phyloP scores from a whole-genome alignment of 1,284 basidiomycete genomes.

The Leccinum angustisporum region DNA sequence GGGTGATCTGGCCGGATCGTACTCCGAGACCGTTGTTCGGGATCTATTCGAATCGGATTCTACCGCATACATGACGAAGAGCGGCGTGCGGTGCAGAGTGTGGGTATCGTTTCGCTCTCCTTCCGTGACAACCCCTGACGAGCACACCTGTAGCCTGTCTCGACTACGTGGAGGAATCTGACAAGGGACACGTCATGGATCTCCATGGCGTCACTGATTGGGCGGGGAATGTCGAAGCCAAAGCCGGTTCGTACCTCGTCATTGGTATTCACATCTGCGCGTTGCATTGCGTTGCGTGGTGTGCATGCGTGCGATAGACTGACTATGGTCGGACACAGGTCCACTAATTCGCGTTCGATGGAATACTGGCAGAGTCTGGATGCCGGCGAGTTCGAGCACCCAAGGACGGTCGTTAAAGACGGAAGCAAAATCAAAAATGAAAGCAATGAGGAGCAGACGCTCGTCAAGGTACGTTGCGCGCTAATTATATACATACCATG shows the following conservation, averaged over 20 bases:
- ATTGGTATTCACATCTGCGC: not conserved
- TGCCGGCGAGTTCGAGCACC: not conserved
- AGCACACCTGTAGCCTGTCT: slow-evolving; percentile 9
- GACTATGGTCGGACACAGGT: slow-evolving; percentile 7
- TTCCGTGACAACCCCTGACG: not conserved
- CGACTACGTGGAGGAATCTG: slow-evolving; percentile 7
- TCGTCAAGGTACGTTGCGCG: slow-evolving; percentile 14
- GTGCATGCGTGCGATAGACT: not conserved
- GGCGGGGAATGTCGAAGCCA: not conserved
- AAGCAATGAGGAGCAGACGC: not conserved
- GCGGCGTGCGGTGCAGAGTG: not conserved
- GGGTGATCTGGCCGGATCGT: not conserved
- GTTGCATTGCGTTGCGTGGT: not conserved
- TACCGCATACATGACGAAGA: not conserved
- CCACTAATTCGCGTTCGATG: not conserved
- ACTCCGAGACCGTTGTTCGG: not conserved
- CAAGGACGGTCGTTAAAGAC: not conserved
- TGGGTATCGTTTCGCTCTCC: not conserved
- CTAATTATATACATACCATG: not conserved
- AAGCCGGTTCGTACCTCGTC: slow-evolving; percentile 16
- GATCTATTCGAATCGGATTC: not conserved
- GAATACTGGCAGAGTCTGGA: not conserved
- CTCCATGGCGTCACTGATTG: not conserved
- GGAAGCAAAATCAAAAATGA: not conserved
- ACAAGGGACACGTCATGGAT: not conserved